Base-by-base conservation (phyloP, 2,329 filamentous ascomycete species). In the Blumeria graminis region DNA sequence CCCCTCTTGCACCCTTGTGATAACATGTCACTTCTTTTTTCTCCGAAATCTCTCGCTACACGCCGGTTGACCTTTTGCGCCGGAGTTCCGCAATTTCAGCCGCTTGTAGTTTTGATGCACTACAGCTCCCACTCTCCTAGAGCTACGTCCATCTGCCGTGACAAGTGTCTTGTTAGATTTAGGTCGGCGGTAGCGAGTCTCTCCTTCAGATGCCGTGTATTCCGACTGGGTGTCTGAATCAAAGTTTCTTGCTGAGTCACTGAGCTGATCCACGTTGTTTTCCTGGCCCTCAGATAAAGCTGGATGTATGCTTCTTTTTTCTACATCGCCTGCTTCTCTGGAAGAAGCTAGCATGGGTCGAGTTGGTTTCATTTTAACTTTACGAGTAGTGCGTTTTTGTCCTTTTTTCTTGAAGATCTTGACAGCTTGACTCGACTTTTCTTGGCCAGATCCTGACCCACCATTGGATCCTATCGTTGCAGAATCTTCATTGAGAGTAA, bases 391-490 rank as follows among this genome's bases (percentile, higher is more conserved):
- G 59, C 86, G 74, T 71, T 92, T 92, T 66, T 85, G 76, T 0
- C 84, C 85, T 71, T 85, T 86, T 75, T 92, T 92, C 73, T 89
- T 90, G 72, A 76, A 90, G 1, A 77, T 68, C 56, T 74, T 77
- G 39, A 80, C 66, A 1, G 80, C 80, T 59, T 76, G 72, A 1
- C 79, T 79, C 22, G 22, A 28, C 22, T 28, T 28, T 28, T 28
- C 22, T 28, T 28, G 22, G 22, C 22, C 22, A 28, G 22, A 28
- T 28, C 22, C 22, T 4, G 22, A 28, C 22, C 22, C 22, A 4
- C 22, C 22, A 28, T 28, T 28, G 22, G 22, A 28, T 28, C 22
- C 22, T 28, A 28, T 28, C 4, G 22, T 28, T 28, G 22, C 22
- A 28, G 4, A 28, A 28, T 28, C 22, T 28, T 28, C 22, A 28